Evolutionary conservation across 805 yeast species (phyloP).

Genomic region (Metschnikowia aberdeeniae): DNA sequence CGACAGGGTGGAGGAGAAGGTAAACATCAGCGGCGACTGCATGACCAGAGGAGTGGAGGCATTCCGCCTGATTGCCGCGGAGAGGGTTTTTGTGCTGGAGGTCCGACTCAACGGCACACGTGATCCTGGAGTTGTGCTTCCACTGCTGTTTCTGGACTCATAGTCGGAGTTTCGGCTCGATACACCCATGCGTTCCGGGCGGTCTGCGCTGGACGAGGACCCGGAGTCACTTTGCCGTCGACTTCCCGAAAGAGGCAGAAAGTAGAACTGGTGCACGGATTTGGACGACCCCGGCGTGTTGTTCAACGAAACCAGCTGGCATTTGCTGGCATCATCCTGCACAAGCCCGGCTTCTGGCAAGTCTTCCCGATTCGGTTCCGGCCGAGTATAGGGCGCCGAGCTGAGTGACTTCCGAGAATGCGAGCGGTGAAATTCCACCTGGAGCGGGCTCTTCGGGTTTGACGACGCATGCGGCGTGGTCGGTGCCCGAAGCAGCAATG

Average conservation of each 20-base stretch:
- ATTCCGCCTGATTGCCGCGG: constrained; percentile 6
- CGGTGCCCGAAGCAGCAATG: constrained; percentile 9
- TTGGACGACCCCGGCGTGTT: constrained; percentile 10
- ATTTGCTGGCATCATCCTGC: background rate
- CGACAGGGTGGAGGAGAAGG: constrained; percentile 6
- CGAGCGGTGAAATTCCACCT: constrained; percentile 20
- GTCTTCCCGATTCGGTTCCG: background rate
- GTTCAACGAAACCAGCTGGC: background rate
- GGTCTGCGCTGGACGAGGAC: background rate
- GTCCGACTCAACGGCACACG: background rate
- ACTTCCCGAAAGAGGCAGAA: constrained; percentile 10
- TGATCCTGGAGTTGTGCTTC: background rate
- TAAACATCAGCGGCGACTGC: too few species aligned
- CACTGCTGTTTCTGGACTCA: constrained; percentile 1
- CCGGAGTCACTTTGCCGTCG: constrained; percentile 13
- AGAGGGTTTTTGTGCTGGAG: constrained; percentile 2
- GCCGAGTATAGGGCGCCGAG: constrained; percentile 32
- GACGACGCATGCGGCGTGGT: constrained; percentile 9
- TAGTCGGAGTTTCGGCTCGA: background rate
- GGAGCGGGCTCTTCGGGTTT: constrained; percentile 15
- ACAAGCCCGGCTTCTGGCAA: too few species aligned
- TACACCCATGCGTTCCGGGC: background rate
- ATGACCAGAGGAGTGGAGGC: constrained; percentile 6
- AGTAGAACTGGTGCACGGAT: constrained; percentile 6
- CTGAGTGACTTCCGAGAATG: constrained; percentile 38